Conservation (phyloP, 768 basidiomycete genomes). For the Leccinum disarticulatum region DNA sequence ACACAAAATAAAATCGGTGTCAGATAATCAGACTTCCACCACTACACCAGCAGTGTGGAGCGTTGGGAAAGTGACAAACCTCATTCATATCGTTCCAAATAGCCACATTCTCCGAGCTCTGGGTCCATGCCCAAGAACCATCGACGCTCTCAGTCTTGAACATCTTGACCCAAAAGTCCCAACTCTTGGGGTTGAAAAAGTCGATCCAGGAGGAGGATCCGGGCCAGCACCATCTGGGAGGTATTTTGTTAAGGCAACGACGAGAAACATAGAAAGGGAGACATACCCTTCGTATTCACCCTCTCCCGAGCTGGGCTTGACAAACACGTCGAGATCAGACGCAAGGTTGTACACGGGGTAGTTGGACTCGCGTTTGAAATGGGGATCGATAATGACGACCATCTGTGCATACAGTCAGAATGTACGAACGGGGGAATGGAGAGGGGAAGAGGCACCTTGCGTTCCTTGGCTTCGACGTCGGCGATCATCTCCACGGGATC, state of each 20-base stretch:
- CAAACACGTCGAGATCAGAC: constrained; percentile 75
- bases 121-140: constrained; percentile 77
- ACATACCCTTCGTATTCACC: no score
- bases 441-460: constrained; percentile 60
- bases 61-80: constrained; percentile 42
- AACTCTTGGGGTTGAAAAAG: no score
- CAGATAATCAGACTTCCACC: background rate
- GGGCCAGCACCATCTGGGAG: no score
- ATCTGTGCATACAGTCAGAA: constrained; percentile 52
- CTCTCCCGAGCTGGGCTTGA: constrained; percentile 77
- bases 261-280: no score
- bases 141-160: no score
- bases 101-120: constrained; percentile 80
- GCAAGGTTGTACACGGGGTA: constrained; percentile 89
- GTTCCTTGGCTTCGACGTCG: constrained; percentile 77
- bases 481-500: constrained; percentile 93
- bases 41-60: background rate
- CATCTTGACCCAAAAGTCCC: no score
- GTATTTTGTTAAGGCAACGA: no score
- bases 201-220: no score
- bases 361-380: constrained; percentile 77
- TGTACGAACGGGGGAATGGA: background rate
- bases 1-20: constrained; percentile 10
- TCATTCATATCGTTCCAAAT: constrained; percentile 99
- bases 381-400: constrained; percentile 97